These are phyloP conservation scores for Vitis hybrid DNA, from an alignment of 177 flowering plant species.

Conservation along the genomic window DNA sequence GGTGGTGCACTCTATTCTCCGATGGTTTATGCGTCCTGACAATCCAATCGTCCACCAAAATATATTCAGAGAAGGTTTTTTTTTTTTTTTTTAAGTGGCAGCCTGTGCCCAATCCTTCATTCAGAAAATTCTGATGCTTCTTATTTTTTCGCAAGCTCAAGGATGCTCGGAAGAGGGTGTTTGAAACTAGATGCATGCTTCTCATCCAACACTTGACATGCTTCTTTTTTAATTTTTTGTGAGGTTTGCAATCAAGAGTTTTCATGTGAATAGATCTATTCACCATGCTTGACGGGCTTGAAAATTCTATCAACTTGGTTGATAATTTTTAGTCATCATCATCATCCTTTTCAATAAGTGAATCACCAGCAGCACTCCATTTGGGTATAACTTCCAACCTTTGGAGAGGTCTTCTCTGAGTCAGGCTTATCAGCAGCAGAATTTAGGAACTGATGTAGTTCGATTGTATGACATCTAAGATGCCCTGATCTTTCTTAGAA, in stretches of 20 bases:
- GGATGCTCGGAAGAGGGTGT: slow-evolving; percentile 28
- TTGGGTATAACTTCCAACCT: slow-evolving; percentile 23
- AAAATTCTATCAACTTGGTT: slow-evolving; percentile 3
- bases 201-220: slow-evolving; percentile 26
- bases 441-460: slow-evolving; percentile 3
- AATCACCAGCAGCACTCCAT: slow-evolving; percentile 12
- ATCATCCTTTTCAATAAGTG: slow-evolving; percentile 9
- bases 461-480: background rate
- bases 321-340: background rate
- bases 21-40: too few relatives aligned
- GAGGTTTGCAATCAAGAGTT: slow-evolving; percentile 10
- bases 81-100: too few relatives aligned
- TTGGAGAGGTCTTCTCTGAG: slow-evolving; percentile 5
- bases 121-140: too few relatives aligned
- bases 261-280: slow-evolving; percentile 10
- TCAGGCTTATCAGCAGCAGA: slow-evolving; percentile 8
- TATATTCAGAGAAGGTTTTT: too few relatives aligned
- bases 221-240: slow-evolving; percentile 37
- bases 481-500: slow-evolving; percentile 12
- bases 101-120: too few relatives aligned
- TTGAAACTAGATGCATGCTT: slow-evolving; percentile 36
- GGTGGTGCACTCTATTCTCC: too few relatives aligned
- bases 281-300: slow-evolving; percentile 2
- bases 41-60: too few relatives aligned
- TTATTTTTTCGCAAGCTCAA: too few relatives aligned